Evolutionary conservation across 2,329 filamentous ascomycete genomes (phyloP).

Genomic region (Lasiodiplodia gonubiensis): DNA sequence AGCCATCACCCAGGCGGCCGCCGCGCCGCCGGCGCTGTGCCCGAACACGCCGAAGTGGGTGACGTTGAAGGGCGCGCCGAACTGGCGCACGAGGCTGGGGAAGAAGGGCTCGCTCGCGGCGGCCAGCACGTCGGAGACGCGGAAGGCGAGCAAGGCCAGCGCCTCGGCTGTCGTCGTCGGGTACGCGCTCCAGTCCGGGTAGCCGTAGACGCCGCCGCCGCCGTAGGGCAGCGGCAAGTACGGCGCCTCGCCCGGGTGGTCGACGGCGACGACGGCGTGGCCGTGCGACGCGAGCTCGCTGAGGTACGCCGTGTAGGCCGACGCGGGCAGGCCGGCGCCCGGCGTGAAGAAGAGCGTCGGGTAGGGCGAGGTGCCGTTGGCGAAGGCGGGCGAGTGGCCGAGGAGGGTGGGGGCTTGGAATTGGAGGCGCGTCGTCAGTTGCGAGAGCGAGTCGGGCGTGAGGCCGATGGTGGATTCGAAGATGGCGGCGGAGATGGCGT

Average conservation of each 20-base stretch:
- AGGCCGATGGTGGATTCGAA: conserved; percentile 28
- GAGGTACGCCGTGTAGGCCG: conserved; percentile 25
- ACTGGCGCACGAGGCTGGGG: conserved; percentile 4
- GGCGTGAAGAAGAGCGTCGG: conserved; percentile 19
- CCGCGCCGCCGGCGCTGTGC: background rate
- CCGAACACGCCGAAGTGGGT: conserved; percentile 14
- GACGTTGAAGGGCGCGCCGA: conserved; percentile 20
- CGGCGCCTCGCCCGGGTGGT: conserved; percentile 21
- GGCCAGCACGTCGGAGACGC: conserved; percentile 1
- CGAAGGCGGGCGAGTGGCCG: background rate
- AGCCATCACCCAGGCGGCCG: conserved; percentile 29
- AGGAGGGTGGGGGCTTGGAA: background rate
- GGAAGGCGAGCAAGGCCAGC: background rate
- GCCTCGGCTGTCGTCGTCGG: background rate
- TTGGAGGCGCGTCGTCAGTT: background rate
- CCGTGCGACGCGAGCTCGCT: conserved; percentile 14
- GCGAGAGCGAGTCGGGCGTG: conserved; percentile 10
- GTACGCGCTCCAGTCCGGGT: background rate
- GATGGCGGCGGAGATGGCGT: conserved; percentile 34
- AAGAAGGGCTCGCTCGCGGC: background rate
- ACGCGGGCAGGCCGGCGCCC: conserved; percentile 7
- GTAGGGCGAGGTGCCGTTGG: conserved; percentile 7
- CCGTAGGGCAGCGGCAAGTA: conserved; percentile 5
- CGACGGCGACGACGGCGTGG: conserved; percentile 18
- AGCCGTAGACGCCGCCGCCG: conserved; percentile 9